phyloP scores from a whole-genome alignment of 2,329 filamentous ascomycete genomes.

The Trichophyton rubrum region DNA sequence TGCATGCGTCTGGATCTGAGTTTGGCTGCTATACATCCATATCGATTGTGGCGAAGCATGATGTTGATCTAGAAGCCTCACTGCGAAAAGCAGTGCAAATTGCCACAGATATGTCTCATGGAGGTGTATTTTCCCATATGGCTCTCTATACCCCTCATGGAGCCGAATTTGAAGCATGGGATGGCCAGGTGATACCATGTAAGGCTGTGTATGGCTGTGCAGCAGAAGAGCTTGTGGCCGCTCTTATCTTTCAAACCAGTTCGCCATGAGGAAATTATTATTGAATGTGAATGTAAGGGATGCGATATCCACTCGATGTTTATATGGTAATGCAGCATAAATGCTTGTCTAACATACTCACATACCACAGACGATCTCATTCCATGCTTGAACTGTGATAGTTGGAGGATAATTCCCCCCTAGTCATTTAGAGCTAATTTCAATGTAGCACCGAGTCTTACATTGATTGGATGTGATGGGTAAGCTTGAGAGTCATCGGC shows the following conservation, averaged over 20 bases:
- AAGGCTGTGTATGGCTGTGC: slow-evolving; percentile 28
- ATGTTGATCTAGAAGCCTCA: slow-evolving; percentile 14
- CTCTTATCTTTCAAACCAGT: slow-evolving; percentile 23
- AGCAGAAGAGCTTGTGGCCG: slow-evolving; percentile 26
- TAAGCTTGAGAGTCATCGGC: not conserved
- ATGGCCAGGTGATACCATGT: slow-evolving; percentile 32
- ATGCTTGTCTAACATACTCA: not conserved
- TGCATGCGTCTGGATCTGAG: slow-evolving; percentile 15
- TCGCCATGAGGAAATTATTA: not conserved
- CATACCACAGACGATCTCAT: not conserved
- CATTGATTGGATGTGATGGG: not conserved
- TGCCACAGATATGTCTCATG: slow-evolving; percentile 8
- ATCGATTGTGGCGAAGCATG: slow-evolving; percentile 19
- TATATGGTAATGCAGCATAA: not conserved
- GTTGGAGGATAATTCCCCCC: not conserved
- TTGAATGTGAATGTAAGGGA: not conserved
- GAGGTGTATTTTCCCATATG: slow-evolving; percentile 17
- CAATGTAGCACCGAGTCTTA: not conserved
- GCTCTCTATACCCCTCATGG: slow-evolving; percentile 26
- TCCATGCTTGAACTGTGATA: not conserved
- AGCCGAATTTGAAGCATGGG: slow-evolving; percentile 16
- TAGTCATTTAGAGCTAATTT: not conserved
- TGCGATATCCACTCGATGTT: not conserved
- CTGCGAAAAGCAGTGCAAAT: slow-evolving; percentile 18
- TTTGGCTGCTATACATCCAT: slow-evolving; percentile 19